A percentile compares a stretch with the other conserved stretches of the same genome.
phyloP scores from a whole-genome alignment of 2,329 filamentous ascomycete genomes.

The Neodidymelliopsis sp. region DNA sequence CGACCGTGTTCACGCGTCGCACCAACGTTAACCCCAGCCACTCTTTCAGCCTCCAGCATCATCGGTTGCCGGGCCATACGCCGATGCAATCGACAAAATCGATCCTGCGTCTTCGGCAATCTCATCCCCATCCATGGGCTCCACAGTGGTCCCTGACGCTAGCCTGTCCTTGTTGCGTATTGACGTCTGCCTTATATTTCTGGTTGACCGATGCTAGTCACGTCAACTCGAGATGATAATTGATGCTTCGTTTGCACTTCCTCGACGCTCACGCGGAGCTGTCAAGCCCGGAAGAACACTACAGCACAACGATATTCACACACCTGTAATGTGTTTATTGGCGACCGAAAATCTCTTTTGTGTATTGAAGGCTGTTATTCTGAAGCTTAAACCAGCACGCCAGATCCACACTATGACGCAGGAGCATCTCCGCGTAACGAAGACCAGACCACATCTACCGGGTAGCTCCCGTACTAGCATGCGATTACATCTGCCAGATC shows the following conservation, averaged over 20 bases:
- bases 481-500: slow-evolving; percentile 19
- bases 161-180: slow-evolving; percentile 19
- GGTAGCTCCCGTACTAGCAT: slow-evolving; percentile 25
- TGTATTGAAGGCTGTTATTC: too few relatives aligned
- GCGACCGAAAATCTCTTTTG: too few relatives aligned
- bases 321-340: too few relatives aligned
- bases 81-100: slow-evolving; percentile 26
- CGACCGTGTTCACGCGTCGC: slow-evolving; percentile 28
- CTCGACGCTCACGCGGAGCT: too few relatives aligned
- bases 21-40: slow-evolving; percentile 26
- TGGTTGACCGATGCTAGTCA: background rate
- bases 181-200: slow-evolving; percentile 28
- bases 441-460: slow-evolving; percentile 1
- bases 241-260: too few relatives aligned
- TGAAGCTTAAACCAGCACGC: background rate
- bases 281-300: too few relatives aligned
- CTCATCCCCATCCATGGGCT: slow-evolving; percentile 13
- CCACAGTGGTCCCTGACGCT: slow-evolving; percentile 34
- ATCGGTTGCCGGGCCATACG: slow-evolving; percentile 20
- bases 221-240: background rate
- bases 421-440: slow-evolving; percentile 1
- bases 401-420: slow-evolving; percentile 7
- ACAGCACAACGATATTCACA: too few relatives aligned
- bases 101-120: slow-evolving; percentile 35
- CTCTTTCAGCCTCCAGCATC: slow-evolving; percentile 20